Percentiles rank a stretch among this genome's conserved stretches.
Conservation (phyloP, 129 eudicot species). For the Ambrosia artemisiifolia region DNA sequence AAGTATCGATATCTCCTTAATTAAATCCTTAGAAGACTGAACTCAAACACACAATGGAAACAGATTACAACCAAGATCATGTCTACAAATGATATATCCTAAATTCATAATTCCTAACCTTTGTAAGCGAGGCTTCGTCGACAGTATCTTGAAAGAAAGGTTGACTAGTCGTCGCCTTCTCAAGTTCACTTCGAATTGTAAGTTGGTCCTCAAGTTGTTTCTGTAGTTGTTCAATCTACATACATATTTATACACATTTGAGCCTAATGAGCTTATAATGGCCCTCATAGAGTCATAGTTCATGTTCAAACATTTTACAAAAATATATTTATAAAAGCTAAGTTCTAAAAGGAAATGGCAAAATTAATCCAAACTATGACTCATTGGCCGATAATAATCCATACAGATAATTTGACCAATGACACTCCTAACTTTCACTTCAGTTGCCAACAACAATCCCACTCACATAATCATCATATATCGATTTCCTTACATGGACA, state of each 20-base stretch:
- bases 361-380: too few species aligned
- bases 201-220: constrained; percentile 57
- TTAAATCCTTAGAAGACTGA: constrained; percentile 77
- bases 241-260: not conserved
- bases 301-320: not conserved
- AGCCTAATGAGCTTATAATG: not conserved
- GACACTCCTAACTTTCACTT: too few species aligned
- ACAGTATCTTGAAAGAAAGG: constrained; percentile 36
- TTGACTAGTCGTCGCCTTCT: constrained; percentile 46
- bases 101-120: constrained; percentile 30
- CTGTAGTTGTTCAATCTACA: constrained; percentile 59
- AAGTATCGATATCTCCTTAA: constrained; percentile 65
- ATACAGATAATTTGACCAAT: too few species aligned
- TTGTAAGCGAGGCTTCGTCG: constrained; percentile 32
- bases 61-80: not conserved
- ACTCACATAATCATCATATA: too few species aligned
- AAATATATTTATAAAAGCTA: not conserved
- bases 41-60: constrained; percentile 14
- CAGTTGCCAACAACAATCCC: too few species aligned
- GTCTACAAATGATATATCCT: not conserved
- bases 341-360: not conserved
- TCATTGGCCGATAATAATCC: too few species aligned
- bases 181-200: constrained; percentile 41
- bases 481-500: too few species aligned
- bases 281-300: not conserved